Base-by-base conservation (phyloP, 2,329 filamentous ascomycete species). In the Calonectria naviculata region DNA sequence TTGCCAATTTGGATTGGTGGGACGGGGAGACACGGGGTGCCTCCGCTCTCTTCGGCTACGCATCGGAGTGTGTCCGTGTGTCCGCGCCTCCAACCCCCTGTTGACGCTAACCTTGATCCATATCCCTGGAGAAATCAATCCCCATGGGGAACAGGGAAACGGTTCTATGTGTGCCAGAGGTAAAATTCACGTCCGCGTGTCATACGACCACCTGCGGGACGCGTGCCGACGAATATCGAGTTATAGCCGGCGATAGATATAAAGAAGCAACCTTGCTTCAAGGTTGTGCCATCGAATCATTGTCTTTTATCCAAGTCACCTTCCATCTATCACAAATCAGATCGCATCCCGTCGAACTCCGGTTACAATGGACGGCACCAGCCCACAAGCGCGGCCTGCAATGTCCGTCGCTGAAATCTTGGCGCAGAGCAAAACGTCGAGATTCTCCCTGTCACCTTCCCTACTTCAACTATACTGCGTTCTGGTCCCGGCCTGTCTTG, bases 401-500 rank as follows among this genome's bases (percentile, higher is more conserved):
- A 47, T 46, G 19, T 73, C 64, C 6, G 72, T 74, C n/a, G 65
- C 72, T 0, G 71, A 73, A 38, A 71, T 74, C 2, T 65, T 74
- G 1, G 68, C 68, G 10, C 42, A 69, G 47, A 68, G 66, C 19
- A 71, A 71, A n/a, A 44, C 34, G 19, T 73, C 72, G 34, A 9
- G 49, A 19, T 63, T 73, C 24, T 44, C 65, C 3, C 58, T 74
- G 2, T 47, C 65, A 2, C 65, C 68, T 1, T 73, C 71, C 1
- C 62, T 73, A 3, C 31, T 74, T 12, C 46, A 71, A 26, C 65
- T 74, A 5, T 73, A 74, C 42, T 54, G 46, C 17, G 60, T 73
- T 41, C 71, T 74, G 19, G 68, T 66, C 2, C 73, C 73, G 3
- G 73, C 71, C 0, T 74, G 72, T 24, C 68, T 74, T 15, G 73